Percentiles rank a stretch among this genome's conserved stretches.
phyloP scores from a whole-genome alignment of 441 rosid genomes.

The Omphalea diandra region DNA sequence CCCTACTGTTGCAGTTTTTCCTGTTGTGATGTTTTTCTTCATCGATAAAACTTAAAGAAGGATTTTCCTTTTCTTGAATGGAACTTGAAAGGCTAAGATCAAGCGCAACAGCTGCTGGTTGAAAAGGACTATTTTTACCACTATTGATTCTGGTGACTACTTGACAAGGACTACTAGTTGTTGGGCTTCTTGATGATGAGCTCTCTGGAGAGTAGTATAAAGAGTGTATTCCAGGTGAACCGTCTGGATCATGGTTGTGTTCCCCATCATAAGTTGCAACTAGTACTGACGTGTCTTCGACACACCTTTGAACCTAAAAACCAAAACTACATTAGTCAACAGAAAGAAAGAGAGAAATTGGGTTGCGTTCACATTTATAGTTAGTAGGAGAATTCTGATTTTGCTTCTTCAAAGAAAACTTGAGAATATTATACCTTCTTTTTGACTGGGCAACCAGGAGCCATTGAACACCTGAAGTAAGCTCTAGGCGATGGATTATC shows the following conservation, averaged over 20 bases:
- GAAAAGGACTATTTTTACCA: slow-evolving; percentile 11
- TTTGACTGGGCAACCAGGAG: slow-evolving; percentile 90
- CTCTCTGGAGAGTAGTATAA: slow-evolving; percentile 4
- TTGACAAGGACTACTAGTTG: neutral
- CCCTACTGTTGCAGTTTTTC: slow-evolving; percentile 16
- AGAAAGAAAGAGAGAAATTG: too few relatives aligned
- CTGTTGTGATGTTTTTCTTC: too few relatives aligned
- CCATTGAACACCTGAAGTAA: slow-evolving; percentile 92
- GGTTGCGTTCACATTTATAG: too few relatives aligned
- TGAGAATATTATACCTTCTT: slow-evolving; percentile 58
- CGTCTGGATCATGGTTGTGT: slow-evolving; percentile 57
- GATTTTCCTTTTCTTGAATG: neutral
- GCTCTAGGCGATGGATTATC: slow-evolving; percentile 96
- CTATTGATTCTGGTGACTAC: too few relatives aligned
- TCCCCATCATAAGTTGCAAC: slow-evolving; percentile 91
- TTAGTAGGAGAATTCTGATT: neutral
- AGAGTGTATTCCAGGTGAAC: neutral
- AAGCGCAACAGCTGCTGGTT: slow-evolving; percentile 24
- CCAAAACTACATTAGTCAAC: neutral
- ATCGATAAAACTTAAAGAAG: too few relatives aligned
- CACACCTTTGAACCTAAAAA: slow-evolving; percentile 77
- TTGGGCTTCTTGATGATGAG: slow-evolving; percentile 13
- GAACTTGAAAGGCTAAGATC: slow-evolving; percentile 41
- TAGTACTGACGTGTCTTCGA: slow-evolving; percentile 61
- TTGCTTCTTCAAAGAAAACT: neutral